Conservation (phyloP, 1,284 basidiomycete species). For the Pyrrhoderma noxium region DNA sequence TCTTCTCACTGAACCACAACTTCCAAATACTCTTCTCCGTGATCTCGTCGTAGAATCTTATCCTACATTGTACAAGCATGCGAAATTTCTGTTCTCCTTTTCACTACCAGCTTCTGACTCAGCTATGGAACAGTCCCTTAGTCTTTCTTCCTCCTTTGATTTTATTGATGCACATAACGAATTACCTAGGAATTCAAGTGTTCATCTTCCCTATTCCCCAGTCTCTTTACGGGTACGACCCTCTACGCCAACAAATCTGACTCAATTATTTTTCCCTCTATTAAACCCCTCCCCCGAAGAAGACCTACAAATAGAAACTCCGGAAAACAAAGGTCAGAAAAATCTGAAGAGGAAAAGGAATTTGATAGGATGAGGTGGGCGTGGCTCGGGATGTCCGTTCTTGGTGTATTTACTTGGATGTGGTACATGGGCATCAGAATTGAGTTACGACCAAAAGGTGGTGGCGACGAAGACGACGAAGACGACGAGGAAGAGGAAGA, state of each 20-base stretch:
- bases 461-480: constrained; percentile 16
- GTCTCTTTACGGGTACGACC: constrained; percentile 10
- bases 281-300: neutral
- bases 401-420: constrained; percentile 23
- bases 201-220: neutral
- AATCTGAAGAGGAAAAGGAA: constrained; percentile 28
- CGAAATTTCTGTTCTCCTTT: constrained; percentile 38
- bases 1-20: constrained; percentile 48
- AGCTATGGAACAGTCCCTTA: constrained; percentile 19
- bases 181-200: neutral
- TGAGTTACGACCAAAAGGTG: constrained; percentile 18
- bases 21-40: constrained; percentile 53
- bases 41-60: constrained; percentile 47
- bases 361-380: constrained; percentile 30
- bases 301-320: too few species aligned
- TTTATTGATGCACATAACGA: constrained; percentile 12
- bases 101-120: constrained; percentile 23
- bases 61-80: constrained; percentile 48
- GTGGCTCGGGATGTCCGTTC: constrained; percentile 28
- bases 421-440: constrained; percentile 17
- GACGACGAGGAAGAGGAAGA: constrained; percentile 22
- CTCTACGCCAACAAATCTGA: constrained; percentile 1
- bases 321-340: neutral
- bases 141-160: constrained; percentile 18
- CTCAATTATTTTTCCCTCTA: constrained; percentile 5